Percentiles rank a stretch among this genome's conserved stretches.
Evolutionary conservation across 108 stramenopile species (phyloP).

Genomic region (Cyclotella cryptica): DNA sequence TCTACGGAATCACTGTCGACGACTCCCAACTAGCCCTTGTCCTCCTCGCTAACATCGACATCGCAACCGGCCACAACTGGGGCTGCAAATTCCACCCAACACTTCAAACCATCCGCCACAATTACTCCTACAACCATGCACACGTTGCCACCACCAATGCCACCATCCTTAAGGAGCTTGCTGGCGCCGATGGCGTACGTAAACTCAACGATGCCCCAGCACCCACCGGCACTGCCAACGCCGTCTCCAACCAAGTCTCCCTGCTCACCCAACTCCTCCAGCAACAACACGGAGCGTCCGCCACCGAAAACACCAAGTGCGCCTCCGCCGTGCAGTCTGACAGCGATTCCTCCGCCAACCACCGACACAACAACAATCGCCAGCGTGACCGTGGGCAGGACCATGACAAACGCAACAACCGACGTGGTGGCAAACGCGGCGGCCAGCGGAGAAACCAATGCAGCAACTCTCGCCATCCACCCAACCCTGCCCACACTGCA

Average conservation of each 20-base stretch:
- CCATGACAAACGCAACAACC: too few relatives aligned
- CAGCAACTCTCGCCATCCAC: too few relatives aligned
- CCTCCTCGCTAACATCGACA: conserved; percentile 10
- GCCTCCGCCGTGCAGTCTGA: neutral
- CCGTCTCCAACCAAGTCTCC: neutral
- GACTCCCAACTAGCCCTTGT: neutral
- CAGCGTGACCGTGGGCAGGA: too few relatives aligned
- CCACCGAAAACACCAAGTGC: neutral
- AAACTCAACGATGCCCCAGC: conserved; percentile 11
- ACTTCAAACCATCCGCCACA: neutral
- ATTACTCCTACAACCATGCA: neutral
- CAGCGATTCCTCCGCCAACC: neutral
- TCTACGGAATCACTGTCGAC: neutral
- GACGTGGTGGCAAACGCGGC: too few relatives aligned
- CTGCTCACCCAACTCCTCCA: neutral
- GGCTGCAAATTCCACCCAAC: neutral
- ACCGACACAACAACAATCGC: too few relatives aligned
- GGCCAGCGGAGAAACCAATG: too few relatives aligned
- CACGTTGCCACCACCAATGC: neutral
- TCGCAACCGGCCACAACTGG: neutral
- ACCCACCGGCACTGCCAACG: neutral
- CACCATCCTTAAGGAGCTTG: neutral
- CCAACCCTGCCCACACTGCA: too few relatives aligned
- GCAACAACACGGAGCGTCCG: neutral
- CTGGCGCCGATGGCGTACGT: neutral